These are phyloP conservation scores for Epichloe gansuensis DNA, from an alignment of 2,329 filamentous ascomycete genomes.

Conservation along the genomic window DNA sequence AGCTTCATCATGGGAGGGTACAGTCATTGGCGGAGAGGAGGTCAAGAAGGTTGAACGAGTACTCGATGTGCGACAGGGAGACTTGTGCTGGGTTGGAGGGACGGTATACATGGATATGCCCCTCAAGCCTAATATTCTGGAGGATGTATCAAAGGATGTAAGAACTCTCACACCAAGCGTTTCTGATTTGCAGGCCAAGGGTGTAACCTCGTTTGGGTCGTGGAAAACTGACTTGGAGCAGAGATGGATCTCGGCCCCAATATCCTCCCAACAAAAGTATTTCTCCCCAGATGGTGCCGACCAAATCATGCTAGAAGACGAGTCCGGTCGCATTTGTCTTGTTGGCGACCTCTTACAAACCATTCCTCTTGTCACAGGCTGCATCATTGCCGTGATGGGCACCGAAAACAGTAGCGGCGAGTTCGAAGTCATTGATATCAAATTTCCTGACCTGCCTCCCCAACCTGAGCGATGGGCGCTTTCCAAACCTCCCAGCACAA, in stretches of 20 bases:
- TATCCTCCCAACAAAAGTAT: conserved; percentile 64
- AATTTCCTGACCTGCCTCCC: conserved; percentile 71
- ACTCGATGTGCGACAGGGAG: conserved; percentile 86
- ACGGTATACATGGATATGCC: conserved; percentile 97
- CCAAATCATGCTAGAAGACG: conserved; percentile 84
- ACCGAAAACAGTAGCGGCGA: conserved; percentile 88
- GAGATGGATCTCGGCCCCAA: conserved; percentile 81
- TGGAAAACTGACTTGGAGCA: conserved; percentile 20
- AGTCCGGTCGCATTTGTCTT: conserved; percentile 76
- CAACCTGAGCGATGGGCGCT: conserved; percentile 73
- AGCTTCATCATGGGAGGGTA: conserved; percentile 60
- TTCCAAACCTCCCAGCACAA: conserved; percentile 32
- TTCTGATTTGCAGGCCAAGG: no score
- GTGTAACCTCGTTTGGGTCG: no score
- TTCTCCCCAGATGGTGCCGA: conserved; percentile 45
- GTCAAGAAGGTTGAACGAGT: conserved; percentile 74
- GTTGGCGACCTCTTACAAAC: conserved; percentile 56
- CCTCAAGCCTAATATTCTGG: conserved; percentile 87
- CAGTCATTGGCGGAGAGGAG: conserved; percentile 63
- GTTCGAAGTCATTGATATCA: conserved; percentile 82
- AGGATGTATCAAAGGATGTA: conserved; percentile 89
- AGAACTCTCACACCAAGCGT: conserved; percentile 11
- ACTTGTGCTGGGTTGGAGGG: conserved; percentile 88
- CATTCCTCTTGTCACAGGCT: conserved; percentile 75
- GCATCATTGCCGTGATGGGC: conserved; percentile 86